Evolutionary conservation across 306 rosid genomes (phyloP), one percentile per base, ranked within the genome.

Genomic region (Luffa aegyptiaca): DNA sequence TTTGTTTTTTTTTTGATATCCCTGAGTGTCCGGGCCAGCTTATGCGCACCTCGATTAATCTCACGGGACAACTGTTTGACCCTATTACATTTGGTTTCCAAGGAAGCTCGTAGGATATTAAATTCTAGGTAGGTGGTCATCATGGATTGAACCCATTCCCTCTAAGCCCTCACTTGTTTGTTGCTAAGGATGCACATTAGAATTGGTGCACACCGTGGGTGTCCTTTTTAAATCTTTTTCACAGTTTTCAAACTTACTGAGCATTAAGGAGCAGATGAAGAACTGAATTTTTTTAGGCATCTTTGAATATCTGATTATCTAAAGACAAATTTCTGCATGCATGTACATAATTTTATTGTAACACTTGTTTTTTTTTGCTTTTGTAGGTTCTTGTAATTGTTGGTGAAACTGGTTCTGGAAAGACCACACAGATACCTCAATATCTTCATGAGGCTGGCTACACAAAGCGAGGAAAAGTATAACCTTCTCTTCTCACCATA

Each of bases 321-420:
- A 3, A n/a, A 9, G 36, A 42, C 51, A 41, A 69, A 20, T 41
- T 16, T 42, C 13, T 21, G 57, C 59, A 49, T 73, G 57, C 78
- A 49, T 35, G 20, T 2, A 20, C 10, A 1, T 2, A 31, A 49
- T 7, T 49, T 48, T 10, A 16, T 73, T 31, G 14, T 49, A 73
- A 48, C n/a, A 18, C 31, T 6, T 1, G 44, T 31, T 73, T 35
- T 26, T 26, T 35, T 35, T 51, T 83, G 45, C 61, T 58, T 59
- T 82, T 78, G 18, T 88, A 92, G 98, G 97, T 95, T 72, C 93
- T 95, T 84, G 93, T 95, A 61, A 95, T 95, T 69, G 97, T 95
- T 75, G 97, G 97, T 75, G 99, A 95, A 90, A 95, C 99, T 12
- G 99, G 99, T 86, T 95, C 99, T 3, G 99, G 99, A 72, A 95